Evolutionary conservation across 768 basidiomycete species (phyloP).

Genomic region (Hirschioporus abietinus): DNA sequence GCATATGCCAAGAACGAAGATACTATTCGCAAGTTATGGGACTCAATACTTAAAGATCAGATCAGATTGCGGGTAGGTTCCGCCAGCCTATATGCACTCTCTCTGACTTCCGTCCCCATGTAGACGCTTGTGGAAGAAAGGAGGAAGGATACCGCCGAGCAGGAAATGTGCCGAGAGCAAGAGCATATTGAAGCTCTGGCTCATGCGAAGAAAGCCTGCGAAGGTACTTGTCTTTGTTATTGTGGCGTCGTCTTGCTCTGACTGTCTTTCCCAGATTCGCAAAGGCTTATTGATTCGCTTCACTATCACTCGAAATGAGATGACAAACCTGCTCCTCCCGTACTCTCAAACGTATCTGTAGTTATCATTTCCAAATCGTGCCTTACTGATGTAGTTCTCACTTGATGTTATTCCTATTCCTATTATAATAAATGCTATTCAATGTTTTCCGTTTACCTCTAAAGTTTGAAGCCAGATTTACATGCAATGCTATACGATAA

Average conservation of each 20-base stretch:
- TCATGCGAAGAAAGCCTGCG: conserved; percentile 1
- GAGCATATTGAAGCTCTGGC: conserved; percentile 2
- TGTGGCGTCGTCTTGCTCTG: background rate
- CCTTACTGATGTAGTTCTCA: too few relatives aligned
- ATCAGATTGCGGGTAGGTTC: background rate
- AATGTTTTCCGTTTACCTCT: too few relatives aligned
- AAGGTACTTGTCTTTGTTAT: background rate
- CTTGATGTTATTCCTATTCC: too few relatives aligned
- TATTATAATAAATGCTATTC: too few relatives aligned
- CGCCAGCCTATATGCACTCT: background rate
- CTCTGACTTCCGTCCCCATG: background rate
- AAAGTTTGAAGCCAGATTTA: too few relatives aligned
- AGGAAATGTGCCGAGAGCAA: background rate
- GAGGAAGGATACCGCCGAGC: background rate
- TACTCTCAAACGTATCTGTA: background rate
- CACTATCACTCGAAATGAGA: background rate
- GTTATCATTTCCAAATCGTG: background rate
- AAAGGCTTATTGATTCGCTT: background rate
- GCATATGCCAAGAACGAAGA: background rate
- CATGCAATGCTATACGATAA: too few relatives aligned
- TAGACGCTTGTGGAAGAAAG: background rate
- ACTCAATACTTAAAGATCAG: background rate
- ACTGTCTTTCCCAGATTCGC: background rate
- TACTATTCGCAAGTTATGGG: conserved; percentile 1
- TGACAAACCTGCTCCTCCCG: background rate